Evolutionary conservation across 192 early-diverging fungal genomes (phyloP), one percentile per base, ranked within the genome.

Genomic region (Coemansia sp.): DNA sequence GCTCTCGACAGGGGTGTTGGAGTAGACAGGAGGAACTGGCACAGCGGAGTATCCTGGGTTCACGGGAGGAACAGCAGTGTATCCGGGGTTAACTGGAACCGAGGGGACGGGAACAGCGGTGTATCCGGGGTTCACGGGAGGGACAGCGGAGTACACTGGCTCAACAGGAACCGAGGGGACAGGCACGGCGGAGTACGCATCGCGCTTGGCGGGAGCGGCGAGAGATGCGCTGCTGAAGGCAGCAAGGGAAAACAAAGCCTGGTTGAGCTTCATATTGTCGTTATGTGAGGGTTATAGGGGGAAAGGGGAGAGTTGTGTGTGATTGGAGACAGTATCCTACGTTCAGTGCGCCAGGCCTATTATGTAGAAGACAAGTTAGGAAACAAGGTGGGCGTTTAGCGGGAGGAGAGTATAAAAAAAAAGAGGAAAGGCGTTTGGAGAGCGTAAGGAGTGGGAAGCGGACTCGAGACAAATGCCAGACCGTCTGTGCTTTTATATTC

Each of bases 231-330:
- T 83, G 76, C 80, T 75, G 68, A 83, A 78, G 70, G 80, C 75
- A 42, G 80, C 80, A 63, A 83, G 69, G 57, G 80, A 76, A 73
- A 83, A 73, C 64, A 71, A 78, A 63, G 80, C 76, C 71, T 83
- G 80, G 76, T 77, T 83, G 67, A 83, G 67, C 80, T 83, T 83
- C 80, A 83, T 83, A 55, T 74, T 78, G 73, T 75, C 76, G 80
- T 78, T 62, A 78, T 71, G 59, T 83, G 79, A 74, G 70, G 77
- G 57, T 60, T 76, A 47, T 76, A 69, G 60, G 64, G 27, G 40
- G 63, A 31, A 41, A 47, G 20, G 61, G 36, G 40, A 68, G 66
- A 51, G 63, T 15, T 69, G 52, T 52, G 65, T 46, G 71, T 68
- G 67, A 73, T 65, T 73, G 71, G 72, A 52, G 64, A 33, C 54